Conservation (phyloP, 345 rosid species). For the Populus deltoides region DNA sequence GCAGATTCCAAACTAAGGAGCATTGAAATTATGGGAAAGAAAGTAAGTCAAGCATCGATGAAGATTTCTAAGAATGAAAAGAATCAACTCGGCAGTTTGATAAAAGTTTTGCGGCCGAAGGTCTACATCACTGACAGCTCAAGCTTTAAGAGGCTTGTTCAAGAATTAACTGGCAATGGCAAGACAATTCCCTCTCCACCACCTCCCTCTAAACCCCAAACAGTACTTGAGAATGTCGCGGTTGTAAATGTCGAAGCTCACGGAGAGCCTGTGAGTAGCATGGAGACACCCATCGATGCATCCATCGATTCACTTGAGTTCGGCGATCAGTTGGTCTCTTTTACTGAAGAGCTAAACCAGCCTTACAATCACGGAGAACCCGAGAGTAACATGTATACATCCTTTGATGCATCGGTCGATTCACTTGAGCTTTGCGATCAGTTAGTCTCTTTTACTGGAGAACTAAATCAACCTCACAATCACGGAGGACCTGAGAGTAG, state of each 20-base stretch:
- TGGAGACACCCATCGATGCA: neutral
- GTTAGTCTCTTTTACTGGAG: neutral
- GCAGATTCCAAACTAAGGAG: neutral
- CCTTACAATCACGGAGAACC: neutral
- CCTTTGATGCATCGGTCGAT: neutral
- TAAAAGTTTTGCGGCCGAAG: conserved; percentile 37
- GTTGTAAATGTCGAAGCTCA: neutral
- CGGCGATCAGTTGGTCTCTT: neutral
- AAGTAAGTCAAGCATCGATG: conserved; percentile 16
- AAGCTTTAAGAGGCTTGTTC: conserved; percentile 48
- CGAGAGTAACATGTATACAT: neutral
- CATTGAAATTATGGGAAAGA: conserved; percentile 33
- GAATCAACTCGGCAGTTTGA: conserved; percentile 19
- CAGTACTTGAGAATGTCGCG: neutral
- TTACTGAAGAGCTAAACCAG: neutral
- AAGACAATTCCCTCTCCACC: neutral
- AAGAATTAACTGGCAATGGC: conserved; percentile 43
- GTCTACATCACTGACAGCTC: conserved; percentile 50
- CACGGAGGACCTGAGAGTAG: neutral
- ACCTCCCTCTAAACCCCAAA: neutral
- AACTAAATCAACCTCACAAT: neutral
- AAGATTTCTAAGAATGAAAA: conserved; percentile 25
- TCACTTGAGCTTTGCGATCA: conserved; percentile 3
- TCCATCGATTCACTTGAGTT: neutral
- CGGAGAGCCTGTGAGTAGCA: neutral